These are phyloP conservation scores for Cyphellophora europaea DNA, from an alignment of 2,329 filamentous ascomycete species.

Conservation along the genomic window DNA sequence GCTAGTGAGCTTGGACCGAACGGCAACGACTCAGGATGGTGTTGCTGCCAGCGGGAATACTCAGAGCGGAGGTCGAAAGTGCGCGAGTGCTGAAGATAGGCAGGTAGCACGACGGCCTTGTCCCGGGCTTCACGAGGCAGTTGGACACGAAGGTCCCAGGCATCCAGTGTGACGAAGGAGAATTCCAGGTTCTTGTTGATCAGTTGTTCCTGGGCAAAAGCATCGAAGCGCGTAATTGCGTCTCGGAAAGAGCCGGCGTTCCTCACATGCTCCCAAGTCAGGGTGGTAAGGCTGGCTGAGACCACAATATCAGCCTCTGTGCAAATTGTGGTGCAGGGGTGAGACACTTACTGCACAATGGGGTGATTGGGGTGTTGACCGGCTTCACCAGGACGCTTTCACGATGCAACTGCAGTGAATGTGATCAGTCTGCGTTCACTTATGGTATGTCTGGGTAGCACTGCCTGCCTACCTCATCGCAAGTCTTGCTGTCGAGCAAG, in stretches of 20 bases:
- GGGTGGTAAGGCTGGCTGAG: constrained; percentile 85
- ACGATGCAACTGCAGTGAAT: constrained; percentile 63
- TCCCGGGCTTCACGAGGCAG: constrained; percentile 94
- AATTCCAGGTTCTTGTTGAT: constrained; percentile 89
- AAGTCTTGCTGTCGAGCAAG: constrained; percentile 78
- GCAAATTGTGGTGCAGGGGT: too few relatives aligned
- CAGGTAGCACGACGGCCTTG: constrained; percentile 92
- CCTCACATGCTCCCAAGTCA: constrained; percentile 98
- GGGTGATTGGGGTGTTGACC: constrained; percentile 96
- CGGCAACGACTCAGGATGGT: constrained; percentile 92
- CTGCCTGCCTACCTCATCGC: constrained; percentile 67
- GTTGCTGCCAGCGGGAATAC: constrained; percentile 97
- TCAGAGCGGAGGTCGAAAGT: constrained; percentile 96
- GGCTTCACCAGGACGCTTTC: constrained; percentile 97
- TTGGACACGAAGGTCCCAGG: constrained; percentile 97
- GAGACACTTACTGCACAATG: constrained; percentile 82
- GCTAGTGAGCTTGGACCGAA: constrained; percentile 92
- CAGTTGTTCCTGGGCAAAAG: constrained; percentile 86
- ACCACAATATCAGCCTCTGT: constrained; percentile 16
- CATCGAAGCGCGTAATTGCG: constrained; percentile 88
- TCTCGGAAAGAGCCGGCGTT: constrained; percentile 96
- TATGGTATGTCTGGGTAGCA: not conserved
- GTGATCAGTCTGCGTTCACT: constrained; percentile 12
- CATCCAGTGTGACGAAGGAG: constrained; percentile 95
- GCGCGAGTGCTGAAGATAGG: constrained; percentile 94